phyloP scores from a whole-genome alignment of 2,329 filamentous ascomycete genomes.

The Calonectria crousiana region DNA sequence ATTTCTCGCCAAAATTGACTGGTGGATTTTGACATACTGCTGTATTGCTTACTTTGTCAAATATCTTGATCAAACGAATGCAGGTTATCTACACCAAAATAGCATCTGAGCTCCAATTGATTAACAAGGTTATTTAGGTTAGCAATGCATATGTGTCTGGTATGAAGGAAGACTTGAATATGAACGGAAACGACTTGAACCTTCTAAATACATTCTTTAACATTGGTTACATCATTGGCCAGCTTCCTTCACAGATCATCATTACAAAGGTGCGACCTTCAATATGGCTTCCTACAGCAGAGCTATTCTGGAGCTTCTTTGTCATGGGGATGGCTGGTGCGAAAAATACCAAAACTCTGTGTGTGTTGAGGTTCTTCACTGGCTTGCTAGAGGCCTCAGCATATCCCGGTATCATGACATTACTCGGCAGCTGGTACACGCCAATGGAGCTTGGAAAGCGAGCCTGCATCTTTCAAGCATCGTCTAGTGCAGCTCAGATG shows the following conservation, averaged over 20 bases:
- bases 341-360: conserved; percentile 50
- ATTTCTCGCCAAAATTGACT: conserved; percentile 50
- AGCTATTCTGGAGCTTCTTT: conserved; percentile 43
- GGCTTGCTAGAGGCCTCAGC: conserved; percentile 51
- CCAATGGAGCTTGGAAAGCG: conserved; percentile 55
- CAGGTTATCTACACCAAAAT: conserved; percentile 20
- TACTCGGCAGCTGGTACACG: conserved; percentile 57
- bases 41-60: conserved; percentile 54
- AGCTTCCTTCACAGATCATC: conserved; percentile 52
- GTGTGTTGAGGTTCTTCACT: conserved; percentile 54
- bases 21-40: conserved; percentile 50
- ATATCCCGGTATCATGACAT: conserved; percentile 51
- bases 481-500: conserved; percentile 53
- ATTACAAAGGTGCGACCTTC: conserved; percentile 52
- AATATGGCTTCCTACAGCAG: conserved; percentile 52
- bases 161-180: conserved; percentile 63
- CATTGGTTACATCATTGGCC: conserved; percentile 67
- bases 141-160: conserved; percentile 54
- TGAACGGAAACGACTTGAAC: conserved; percentile 66
- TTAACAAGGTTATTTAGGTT: conserved; percentile 8
- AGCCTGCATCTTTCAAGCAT: conserved; percentile 55
- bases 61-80: conserved; percentile 48
- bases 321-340: conserved; percentile 53
- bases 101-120: too few relatives aligned
- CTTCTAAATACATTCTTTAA: conserved; percentile 65